Conservation (phyloP, 495 filamentous ascomycete genomes). For the Penicillium ochrochloron region DNA sequence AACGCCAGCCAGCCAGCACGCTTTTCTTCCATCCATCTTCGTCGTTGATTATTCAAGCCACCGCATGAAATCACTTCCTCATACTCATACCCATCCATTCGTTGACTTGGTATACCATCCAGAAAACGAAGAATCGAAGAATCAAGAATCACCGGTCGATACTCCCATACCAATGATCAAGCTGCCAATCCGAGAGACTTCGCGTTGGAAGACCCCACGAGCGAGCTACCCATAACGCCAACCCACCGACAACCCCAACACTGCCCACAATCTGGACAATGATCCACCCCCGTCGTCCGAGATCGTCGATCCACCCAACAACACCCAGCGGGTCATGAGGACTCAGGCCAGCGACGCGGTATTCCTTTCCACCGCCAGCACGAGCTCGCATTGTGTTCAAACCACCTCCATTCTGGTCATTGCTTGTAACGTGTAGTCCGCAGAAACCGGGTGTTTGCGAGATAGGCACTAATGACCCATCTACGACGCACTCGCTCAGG, state of each 20-base stretch:
- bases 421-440: conserved; percentile 25
- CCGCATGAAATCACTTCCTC: background rate
- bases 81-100: background rate
- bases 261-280: conserved; percentile 80
- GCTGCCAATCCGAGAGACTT: conserved; percentile 43
- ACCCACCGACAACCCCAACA: conserved; percentile 72
- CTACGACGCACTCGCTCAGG: conserved; percentile 72
- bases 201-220: conserved; percentile 48
- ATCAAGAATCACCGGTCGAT: conserved; percentile 23
- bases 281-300: conserved; percentile 67
- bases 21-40: conserved; percentile 2
- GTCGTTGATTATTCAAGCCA: background rate
- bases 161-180: conserved; percentile 35
- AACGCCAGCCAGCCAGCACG: conserved; percentile 2
- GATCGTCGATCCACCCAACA: conserved; percentile 68
- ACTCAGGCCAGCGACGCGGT: conserved; percentile 45
- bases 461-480: conserved; percentile 67
- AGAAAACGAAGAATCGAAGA: background rate
- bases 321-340: conserved; percentile 77
- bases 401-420: conserved; percentile 27
- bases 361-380: conserved; percentile 29
- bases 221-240: conserved; percentile 66
- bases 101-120: background rate
- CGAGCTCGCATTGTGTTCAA: conserved; percentile 34
- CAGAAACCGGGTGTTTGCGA: conserved; percentile 43